These are phyloP conservation scores for Uronychia binucleata DNA, from an alignment of 73 alveolate species.

Conservation along the genomic window DNA sequence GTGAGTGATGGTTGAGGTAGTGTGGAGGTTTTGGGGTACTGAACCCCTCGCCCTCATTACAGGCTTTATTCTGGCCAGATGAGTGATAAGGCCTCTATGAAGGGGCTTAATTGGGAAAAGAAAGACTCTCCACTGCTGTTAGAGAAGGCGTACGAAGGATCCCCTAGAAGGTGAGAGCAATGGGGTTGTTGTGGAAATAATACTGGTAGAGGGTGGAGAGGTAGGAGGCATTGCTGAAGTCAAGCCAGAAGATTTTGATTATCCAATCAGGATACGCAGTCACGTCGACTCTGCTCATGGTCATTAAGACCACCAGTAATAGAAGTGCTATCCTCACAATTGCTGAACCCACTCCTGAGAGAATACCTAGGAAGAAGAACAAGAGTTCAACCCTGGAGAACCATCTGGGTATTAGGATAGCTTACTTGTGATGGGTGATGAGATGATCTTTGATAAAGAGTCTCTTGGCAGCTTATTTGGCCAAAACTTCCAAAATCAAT, in stretches of 20 bases:
- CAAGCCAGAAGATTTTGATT: background rate
- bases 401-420: too few species aligned
- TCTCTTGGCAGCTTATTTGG: background rate
- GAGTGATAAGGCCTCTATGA: too few species aligned
- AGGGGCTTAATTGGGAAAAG: too few species aligned
- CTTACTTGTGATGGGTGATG: background rate
- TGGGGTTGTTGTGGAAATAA: conserved; percentile 4
- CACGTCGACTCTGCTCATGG: background rate
- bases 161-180: background rate
- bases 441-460: background rate
- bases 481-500: background rate
- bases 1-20: too few species aligned
- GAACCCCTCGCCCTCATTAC: too few species aligned
- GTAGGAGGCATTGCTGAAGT: background rate
- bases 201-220: background rate
- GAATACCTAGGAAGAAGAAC: background rate
- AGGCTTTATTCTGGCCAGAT: too few species aligned
- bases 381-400: background rate
- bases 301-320: background rate
- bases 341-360: conserved; percentile 3
- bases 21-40: too few species aligned
- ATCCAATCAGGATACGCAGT: conserved; percentile 4
- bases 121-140: too few species aligned
- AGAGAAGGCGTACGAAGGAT: too few species aligned
- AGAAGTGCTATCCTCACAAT: background rate